Base-by-base conservation (phyloP, 1,284 basidiomycete genomes). In the Leccinum pachyderme region DNA sequence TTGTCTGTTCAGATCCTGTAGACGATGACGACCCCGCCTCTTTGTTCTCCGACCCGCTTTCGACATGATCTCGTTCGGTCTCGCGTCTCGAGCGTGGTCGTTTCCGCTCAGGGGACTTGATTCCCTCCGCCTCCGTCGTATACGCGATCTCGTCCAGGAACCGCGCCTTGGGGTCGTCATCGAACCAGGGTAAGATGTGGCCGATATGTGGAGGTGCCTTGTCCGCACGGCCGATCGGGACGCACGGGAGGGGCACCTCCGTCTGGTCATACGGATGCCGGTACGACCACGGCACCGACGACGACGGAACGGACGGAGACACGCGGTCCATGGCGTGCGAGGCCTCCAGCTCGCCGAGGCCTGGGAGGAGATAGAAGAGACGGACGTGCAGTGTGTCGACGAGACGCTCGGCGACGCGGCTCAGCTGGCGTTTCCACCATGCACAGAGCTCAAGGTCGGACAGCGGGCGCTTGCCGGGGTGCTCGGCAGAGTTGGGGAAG, bases 151-250 rank as follows among this genome's bases (percentile, higher is more conserved):
- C 93, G 66, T 92, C 89, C 67, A 97, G 73, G 71, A 97, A 97
- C 22, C 95, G 81, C 52, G 90, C 86, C 71, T 97, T 97, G 2
- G 95, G 94, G 71, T 96, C 93, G 66, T 98, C 95, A 18, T 93
- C 90, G 65, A 97, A 93, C 52, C 82, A 87, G 2, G 95, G 95
- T 24, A 97, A 88, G 51, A 84, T 81, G 47, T 84, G 81, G 0
- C 90, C 90, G 24, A 96, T 73, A 58, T 88, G 73, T 27, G 54
- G 52, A 9, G 48, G 56, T 28, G 18, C 18, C 48, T 65, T 67
- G 5, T 63, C 60, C 5, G 64, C 59, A 13, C 51, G 27, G 1
- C 47, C 61, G 47, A 56, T 59, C 56, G 64, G 51, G 33, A 33
- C 37, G 28, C 66, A 67, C 4, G 62, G 61, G 27, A 86, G 74